phyloP scores from a whole-genome alignment of 306 rosid species.

The Crataegus laevigata region DNA sequence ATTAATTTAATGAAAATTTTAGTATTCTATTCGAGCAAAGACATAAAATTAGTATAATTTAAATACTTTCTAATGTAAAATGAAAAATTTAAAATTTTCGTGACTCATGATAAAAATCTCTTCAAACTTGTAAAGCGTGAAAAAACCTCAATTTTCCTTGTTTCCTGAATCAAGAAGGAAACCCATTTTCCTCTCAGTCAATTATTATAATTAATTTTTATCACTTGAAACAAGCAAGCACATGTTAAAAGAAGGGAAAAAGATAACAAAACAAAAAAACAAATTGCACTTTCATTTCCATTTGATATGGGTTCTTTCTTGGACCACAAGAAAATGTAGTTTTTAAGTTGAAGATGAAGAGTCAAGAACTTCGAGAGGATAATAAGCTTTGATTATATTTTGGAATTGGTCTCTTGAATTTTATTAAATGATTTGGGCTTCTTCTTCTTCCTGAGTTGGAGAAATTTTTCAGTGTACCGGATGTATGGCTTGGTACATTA shows the following conservation, averaged over 20 bases:
- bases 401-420: not conserved
- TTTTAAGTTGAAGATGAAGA: not conserved
- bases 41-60: too few relatives aligned
- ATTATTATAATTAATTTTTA: not conserved
- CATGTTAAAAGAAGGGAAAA: not conserved
- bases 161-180: not conserved
- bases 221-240: not conserved
- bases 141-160: not conserved
- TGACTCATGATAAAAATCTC: too few relatives aligned
- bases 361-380: not conserved
- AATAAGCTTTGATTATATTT: not conserved
- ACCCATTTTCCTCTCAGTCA: not conserved
- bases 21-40: too few relatives aligned
- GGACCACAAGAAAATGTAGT: not conserved
- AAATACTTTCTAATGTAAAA: too few relatives aligned
- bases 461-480: too few relatives aligned
- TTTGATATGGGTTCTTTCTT: not conserved
- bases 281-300: not conserved
- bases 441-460: too few relatives aligned
- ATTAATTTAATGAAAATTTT: too few relatives aligned
- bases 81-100: too few relatives aligned
- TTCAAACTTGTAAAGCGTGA: too few relatives aligned
- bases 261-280: not conserved
- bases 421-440: not conserved
- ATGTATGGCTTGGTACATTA: too few relatives aligned